phyloP scores from a whole-genome alignment of 805 yeast genomes.

The Kluyveromyces lactis region DNA sequence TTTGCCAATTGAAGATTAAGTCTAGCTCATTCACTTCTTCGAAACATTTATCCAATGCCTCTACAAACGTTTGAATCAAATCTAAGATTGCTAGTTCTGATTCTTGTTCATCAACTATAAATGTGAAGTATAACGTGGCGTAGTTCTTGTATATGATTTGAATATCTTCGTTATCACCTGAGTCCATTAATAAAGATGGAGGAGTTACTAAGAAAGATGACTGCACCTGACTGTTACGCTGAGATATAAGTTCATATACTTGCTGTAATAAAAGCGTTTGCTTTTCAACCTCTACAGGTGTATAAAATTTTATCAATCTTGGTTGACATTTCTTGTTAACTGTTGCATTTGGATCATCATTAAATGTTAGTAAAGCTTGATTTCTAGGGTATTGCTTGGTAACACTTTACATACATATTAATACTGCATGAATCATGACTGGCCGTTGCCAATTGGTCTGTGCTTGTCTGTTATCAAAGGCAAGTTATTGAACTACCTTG shows the following conservation, averaged over 20 bases:
- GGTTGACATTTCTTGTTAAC: slow-evolving; percentile 90
- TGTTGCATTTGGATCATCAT: slow-evolving; percentile 15
- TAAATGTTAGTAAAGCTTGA: slow-evolving; percentile 6
- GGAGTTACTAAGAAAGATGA: slow-evolving; percentile 91
- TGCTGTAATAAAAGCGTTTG: slow-evolving; percentile 76
- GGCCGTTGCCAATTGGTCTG: too few relatives aligned
- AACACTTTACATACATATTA: slow-evolving; percentile 51
- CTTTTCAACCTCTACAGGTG: slow-evolving; percentile 78
- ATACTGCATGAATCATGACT: slow-evolving; percentile 81
- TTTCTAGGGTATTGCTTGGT: not conserved
- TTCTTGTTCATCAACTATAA: slow-evolving; percentile 93
- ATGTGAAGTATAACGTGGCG: slow-evolving; percentile 93
- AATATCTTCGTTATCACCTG: slow-evolving; percentile 56
- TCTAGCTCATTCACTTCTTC: slow-evolving; percentile 92
- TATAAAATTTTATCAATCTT: slow-evolving; percentile 81
- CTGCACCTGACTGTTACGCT: slow-evolving; percentile 56
- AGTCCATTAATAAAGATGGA: slow-evolving; percentile 43
- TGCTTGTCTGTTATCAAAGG: too few relatives aligned
- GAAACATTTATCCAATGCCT: slow-evolving; percentile 87
- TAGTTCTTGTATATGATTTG: slow-evolving; percentile 89
- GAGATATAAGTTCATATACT: slow-evolving; percentile 67
- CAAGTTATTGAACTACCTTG: too few relatives aligned
- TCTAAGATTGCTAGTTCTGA: slow-evolving; percentile 90
- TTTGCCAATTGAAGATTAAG: slow-evolving; percentile 98
- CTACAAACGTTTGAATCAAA: slow-evolving; percentile 93